Evolutionary conservation across 2,329 filamentous ascomycete genomes (phyloP), one percentile per base, ranked within the genome.

Genomic region (Phaeosphaeria sp.): DNA sequence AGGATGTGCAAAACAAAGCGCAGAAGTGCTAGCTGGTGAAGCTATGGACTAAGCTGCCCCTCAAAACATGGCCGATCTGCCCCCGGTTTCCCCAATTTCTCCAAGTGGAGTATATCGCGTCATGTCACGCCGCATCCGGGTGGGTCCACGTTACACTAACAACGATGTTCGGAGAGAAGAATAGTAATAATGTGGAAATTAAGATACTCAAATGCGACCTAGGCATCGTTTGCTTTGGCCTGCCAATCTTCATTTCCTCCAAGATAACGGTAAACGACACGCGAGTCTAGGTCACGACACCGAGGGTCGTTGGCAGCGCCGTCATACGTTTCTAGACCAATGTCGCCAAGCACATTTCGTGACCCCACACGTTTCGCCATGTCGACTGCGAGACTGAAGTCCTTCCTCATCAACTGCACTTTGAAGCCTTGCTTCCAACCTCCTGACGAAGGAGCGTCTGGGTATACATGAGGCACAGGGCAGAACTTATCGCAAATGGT

Each of bases 361-460:
- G 82, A 79, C 0, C 82, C 85, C 4, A 86, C 80, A 17, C 79
- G 74, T 58, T 81, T 75, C n/a, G 84, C 85, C 72, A 83, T 81
- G 9, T 85, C 81, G 0, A 85, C 77, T 0, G 85, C 85, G 20
- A 88, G 68, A 1, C 77, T 76, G 56, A 88, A 83, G 64, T 88
- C 85, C 66, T 87, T 87, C 59, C 78, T 79, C 84, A 88, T 88
- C 63, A 88, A 65, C 67, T 87, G 80, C 6, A 87, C 82, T 46
- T 84, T 82, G 69, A 88, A 88, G 0, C 85, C 85, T 2, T 82
- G 81, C 54, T 80, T 72, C 66, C 84, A 85, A 0, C 80, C 82
- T 21, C 81, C 80, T 2, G 76, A 79, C 0, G 79, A 78, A 3
- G 83, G 82, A 1, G 83, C 80, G 33, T 83, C 78, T 0, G 79